These are phyloP conservation scores for Plasmodium knowlesi DNA, from an alignment of 169 alveolate species.

Conservation along the genomic window DNA sequence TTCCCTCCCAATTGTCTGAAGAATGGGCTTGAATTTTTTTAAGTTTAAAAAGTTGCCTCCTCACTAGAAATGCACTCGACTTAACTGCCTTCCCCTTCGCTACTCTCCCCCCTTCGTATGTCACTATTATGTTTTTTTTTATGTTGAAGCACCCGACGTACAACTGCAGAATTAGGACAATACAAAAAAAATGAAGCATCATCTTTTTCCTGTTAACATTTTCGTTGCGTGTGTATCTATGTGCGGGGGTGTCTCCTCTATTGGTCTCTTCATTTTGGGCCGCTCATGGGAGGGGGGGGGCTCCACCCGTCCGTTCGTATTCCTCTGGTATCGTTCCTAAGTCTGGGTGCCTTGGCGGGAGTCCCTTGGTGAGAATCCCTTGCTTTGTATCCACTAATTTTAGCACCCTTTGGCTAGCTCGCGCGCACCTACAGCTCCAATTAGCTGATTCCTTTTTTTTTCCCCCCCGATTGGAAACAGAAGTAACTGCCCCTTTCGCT, in stretches of 20 bases:
- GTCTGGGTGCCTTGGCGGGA: neutral
- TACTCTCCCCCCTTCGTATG: neutral
- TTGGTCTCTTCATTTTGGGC: neutral
- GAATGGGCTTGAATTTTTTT: conserved; percentile 9
- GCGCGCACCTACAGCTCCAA: neutral
- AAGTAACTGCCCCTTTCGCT: neutral
- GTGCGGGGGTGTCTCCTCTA: neutral
- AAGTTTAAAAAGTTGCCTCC: conserved; percentile 5
- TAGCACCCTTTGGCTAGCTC: neutral
- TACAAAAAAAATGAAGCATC: conserved; percentile 4
- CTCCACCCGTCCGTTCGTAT: neutral
- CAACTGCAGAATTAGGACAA: conserved; percentile 19
- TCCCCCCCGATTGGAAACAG: neutral
- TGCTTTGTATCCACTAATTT: neutral
- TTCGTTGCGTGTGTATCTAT: neutral
- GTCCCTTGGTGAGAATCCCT: too few relatives aligned
- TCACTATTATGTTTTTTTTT: neutral
- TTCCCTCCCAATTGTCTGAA: neutral
- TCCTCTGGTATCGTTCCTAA: neutral
- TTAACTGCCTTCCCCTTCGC: neutral
- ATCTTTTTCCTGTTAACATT: conserved; percentile 7
- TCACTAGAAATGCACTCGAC: neutral
- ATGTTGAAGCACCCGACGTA: neutral
- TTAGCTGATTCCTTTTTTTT: neutral
- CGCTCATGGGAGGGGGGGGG: neutral